Conservation (phyloP, 2,329 filamentous ascomycete species). For the Chaetothyriales sp. region DNA sequence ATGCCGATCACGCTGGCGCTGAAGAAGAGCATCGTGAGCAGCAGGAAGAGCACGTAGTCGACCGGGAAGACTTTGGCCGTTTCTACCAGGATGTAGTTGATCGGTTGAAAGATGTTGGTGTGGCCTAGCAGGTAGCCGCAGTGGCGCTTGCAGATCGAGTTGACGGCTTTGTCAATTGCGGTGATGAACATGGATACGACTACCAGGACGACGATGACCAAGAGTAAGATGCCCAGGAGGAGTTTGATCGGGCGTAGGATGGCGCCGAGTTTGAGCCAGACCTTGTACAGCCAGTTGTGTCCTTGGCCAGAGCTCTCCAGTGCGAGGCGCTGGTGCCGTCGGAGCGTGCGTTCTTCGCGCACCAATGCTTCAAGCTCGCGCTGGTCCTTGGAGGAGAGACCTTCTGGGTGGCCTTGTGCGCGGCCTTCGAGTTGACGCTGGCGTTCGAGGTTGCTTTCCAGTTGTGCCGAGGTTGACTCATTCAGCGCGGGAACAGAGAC, state of each 20-base stretch:
- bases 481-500: conserved; percentile 69
- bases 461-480: conserved; percentile 62
- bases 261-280: conserved; percentile 72
- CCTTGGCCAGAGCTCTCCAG: conserved; percentile 68
- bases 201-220: conserved; percentile 60
- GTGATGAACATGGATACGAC: conserved; percentile 93
- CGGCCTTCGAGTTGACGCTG: conserved; percentile 84
- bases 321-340: conserved; percentile 75
- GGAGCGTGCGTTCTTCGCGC: conserved; percentile 81
- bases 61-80: conserved; percentile 74
- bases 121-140: conserved; percentile 85
- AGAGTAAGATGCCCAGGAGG: conserved; percentile 64
- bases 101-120: conserved; percentile 85
- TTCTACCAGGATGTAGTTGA: conserved; percentile 79
- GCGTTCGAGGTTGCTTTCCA: conserved; percentile 78
- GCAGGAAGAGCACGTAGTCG: conserved; percentile 79
- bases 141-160: conserved; percentile 77
- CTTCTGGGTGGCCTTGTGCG: conserved; percentile 59
- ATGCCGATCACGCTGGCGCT: conserved; percentile 76
- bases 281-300: conserved; percentile 38
- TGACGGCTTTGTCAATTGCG: conserved; percentile 88
- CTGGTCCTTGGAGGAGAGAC: conserved; percentile 70
- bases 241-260: conserved; percentile 81
- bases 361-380: conserved; percentile 76
- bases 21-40: conserved; percentile 79